Percentiles rank a stretch among this genome's conserved stretches.
Conservation (phyloP, 2,329 filamentous ascomycete species). For the Fonsecaea monophora region DNA sequence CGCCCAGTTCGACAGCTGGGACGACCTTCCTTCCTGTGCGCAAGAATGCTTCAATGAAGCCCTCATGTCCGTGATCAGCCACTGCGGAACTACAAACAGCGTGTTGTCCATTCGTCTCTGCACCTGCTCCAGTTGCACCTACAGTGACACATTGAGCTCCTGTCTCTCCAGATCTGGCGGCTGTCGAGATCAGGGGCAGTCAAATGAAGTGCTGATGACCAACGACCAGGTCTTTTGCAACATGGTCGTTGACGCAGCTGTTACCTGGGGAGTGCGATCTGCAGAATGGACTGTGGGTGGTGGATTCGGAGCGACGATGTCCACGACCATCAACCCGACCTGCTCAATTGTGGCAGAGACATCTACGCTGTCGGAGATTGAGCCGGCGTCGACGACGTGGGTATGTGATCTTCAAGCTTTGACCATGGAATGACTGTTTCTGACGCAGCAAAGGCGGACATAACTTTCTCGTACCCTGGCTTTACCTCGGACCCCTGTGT, state of each 20-base stretch:
- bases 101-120: background rate
- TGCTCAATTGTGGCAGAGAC: background rate
- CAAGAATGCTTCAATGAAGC: constrained; percentile 6
- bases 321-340: background rate
- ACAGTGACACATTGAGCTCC: background rate
- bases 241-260: background rate
- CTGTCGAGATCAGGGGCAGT: background rate
- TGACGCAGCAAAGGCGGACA: background rate
- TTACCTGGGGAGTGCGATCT: background rate
- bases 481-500: background rate
- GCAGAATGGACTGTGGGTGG: background rate
- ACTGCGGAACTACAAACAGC: background rate
- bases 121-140: background rate
- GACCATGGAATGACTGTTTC: background rate
- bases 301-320: background rate
- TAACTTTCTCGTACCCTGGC: background rate
- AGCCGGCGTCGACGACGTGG: background rate
- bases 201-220: background rate
- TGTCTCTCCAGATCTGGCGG: background rate
- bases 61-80: background rate
- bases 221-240: constrained; percentile 1
- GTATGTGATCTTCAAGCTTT: background rate
- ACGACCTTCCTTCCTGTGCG: constrained; percentile 4
- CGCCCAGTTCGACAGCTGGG: background rate
- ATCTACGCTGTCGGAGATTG: background rate